phyloP scores from a whole-genome alignment of 169 alveolate genomes.

The Cryptosporidium baileyi region DNA sequence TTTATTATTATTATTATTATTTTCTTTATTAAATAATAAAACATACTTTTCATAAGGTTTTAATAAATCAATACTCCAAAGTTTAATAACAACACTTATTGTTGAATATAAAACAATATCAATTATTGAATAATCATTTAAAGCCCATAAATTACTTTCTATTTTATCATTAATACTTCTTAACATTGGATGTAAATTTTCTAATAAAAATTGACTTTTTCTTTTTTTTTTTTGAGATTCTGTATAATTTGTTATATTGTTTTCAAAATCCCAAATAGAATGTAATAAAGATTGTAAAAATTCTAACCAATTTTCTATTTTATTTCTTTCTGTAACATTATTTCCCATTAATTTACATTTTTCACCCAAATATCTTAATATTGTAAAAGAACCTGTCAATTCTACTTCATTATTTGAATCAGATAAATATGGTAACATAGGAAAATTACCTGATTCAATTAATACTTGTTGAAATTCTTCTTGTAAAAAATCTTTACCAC shows the following conservation, averaged over 20 bases:
- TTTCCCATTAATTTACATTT: constrained; percentile 58
- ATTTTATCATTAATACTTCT: neutral
- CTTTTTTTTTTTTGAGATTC: constrained; percentile 1
- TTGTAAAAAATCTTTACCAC: constrained; percentile 55
- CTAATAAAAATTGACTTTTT: constrained; percentile 36
- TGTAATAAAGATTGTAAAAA: constrained; percentile 24
- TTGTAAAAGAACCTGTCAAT: constrained; percentile 62
- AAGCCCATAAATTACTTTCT: constrained; percentile 18
- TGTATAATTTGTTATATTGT: neutral
- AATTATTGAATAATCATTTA: neutral
- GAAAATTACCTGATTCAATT: constrained; percentile 48
- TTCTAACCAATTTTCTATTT: constrained; percentile 58
- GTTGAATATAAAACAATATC: constrained; percentile 44
- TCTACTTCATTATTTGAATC: constrained; percentile 55
- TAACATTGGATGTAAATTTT: constrained; percentile 55
- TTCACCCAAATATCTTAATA: constrained; percentile 40
- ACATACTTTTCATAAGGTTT: constrained; percentile 40
- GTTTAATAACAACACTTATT: constrained; percentile 35
- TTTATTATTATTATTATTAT: neutral
- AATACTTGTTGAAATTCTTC: constrained; percentile 51
- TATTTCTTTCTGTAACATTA: neutral
- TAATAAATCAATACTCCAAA: constrained; percentile 15
- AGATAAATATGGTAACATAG: constrained; percentile 64
- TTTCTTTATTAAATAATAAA: neutral
- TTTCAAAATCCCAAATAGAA: constrained; percentile 52